phyloP scores from a whole-genome alignment of 164 flowering plant genomes.

The Magnolia sinica region DNA sequence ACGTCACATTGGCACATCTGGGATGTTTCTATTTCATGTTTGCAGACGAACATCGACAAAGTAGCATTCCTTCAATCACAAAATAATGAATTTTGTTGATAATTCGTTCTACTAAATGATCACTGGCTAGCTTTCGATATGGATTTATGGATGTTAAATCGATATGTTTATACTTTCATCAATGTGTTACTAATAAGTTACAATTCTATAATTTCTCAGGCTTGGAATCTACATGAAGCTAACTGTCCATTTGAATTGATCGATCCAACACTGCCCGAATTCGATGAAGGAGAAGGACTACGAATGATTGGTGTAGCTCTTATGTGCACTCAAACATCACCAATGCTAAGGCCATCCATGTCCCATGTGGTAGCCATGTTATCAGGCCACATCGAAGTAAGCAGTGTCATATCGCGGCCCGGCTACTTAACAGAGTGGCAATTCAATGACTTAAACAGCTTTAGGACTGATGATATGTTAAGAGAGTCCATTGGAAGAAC shows the following conservation, averaged over 20 bases:
- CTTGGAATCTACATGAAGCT: slow-evolving; percentile 47
- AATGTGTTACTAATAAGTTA: too few species aligned
- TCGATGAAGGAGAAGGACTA: slow-evolving; percentile 30
- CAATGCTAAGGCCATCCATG: slow-evolving; percentile 44
- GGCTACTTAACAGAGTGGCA: slow-evolving; percentile 40
- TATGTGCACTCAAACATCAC: slow-evolving; percentile 54
- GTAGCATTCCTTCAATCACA: too few species aligned
- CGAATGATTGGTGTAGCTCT: slow-evolving; percentile 44
- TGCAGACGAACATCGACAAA: too few species aligned
- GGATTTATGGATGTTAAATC: too few species aligned
- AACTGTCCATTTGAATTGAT: slow-evolving; percentile 31
- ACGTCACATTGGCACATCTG: too few species aligned
- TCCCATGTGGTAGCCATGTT: slow-evolving; percentile 45
- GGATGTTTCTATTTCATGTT: too few species aligned
- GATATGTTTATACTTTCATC: too few species aligned
- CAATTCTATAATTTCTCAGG: slow-evolving; percentile 19
- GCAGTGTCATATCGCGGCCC: slow-evolving; percentile 30
- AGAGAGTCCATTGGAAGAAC: neutral
- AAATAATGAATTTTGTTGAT: too few species aligned
- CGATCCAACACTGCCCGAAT: slow-evolving; percentile 30
- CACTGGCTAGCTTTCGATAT: too few species aligned
- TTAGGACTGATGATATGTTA: slow-evolving; percentile 1
- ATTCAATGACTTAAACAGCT: slow-evolving; percentile 32
- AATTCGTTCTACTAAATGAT: too few species aligned
- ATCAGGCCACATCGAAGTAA: slow-evolving; percentile 42